These are phyloP conservation scores for Trichoderma polysporum DNA, from an alignment of 2,329 filamentous ascomycete genomes.

Conservation along the genomic window DNA sequence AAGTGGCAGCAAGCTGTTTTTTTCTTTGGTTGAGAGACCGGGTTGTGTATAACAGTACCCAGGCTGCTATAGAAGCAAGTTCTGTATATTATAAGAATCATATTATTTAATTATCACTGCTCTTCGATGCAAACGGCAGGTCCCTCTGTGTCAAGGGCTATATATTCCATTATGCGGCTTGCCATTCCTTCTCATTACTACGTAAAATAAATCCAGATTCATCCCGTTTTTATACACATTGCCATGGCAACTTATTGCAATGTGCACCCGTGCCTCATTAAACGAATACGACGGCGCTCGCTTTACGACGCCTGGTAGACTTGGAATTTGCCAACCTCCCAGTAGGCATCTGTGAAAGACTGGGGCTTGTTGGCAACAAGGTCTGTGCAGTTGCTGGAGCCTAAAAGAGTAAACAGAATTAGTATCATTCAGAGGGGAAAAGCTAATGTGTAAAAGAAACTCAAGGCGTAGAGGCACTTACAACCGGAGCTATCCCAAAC, in stretches of 20 bases:
- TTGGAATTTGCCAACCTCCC: constrained; percentile 62
- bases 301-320: constrained; percentile 48
- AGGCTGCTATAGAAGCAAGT: constrained; percentile 10
- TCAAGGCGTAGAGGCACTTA: constrained; percentile 26
- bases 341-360: constrained; percentile 60
- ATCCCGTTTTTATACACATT: not conserved
- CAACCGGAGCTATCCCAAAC: constrained; percentile 48
- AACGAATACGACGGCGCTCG: not conserved
- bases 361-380: constrained; percentile 57
- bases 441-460: not conserved
- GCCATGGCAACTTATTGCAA: not conserved
- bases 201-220: not conserved
- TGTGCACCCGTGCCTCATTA: not conserved
- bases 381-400: constrained; percentile 56
- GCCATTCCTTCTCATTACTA: not conserved
- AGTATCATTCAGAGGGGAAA: not conserved
- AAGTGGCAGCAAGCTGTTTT: not conserved
- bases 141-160: not conserved
- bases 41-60: constrained; percentile 10
- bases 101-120: not conserved
- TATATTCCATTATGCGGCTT: not conserved
- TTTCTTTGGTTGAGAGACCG: not conserved
- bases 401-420: constrained; percentile 29
- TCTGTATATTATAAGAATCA: constrained; percentile 10
- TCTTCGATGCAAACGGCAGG: not conserved